Conservation (phyloP, 345 rosid species). For the Boechera retrofracta region DNA sequence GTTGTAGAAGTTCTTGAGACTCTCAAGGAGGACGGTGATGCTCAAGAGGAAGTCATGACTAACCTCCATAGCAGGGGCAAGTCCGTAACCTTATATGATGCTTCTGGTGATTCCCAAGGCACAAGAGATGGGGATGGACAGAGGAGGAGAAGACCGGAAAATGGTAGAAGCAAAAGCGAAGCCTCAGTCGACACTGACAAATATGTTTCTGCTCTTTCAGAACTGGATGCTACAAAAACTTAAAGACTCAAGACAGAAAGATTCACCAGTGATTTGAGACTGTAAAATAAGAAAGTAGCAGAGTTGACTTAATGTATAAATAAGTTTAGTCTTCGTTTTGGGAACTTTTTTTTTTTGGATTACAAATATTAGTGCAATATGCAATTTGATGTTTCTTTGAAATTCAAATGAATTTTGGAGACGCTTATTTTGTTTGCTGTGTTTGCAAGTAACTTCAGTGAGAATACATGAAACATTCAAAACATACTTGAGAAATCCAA, state of each 20-base stretch:
- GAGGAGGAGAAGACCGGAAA: slow-evolving; percentile 43
- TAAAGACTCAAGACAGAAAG: slow-evolving; percentile 32
- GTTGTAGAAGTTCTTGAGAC: slow-evolving; percentile 81
- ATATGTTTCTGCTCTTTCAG: slow-evolving; percentile 32
- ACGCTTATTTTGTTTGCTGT: neutral
- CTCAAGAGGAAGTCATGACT: slow-evolving; percentile 52
- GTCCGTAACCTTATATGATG: slow-evolving; percentile 62
- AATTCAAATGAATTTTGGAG: slow-evolving; percentile 28
- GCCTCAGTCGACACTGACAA: slow-evolving; percentile 27
- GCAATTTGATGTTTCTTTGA: slow-evolving; percentile 20
- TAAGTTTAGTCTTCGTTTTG: slow-evolving; percentile 41
- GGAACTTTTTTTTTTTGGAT: slow-evolving; percentile 1
- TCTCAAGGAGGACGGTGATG: slow-evolving; percentile 50
- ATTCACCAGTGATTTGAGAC: slow-evolving; percentile 26
- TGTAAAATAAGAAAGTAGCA: slow-evolving; percentile 41
- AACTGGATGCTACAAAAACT: slow-evolving; percentile 37
- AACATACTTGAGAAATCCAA: neutral
- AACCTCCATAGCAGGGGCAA: slow-evolving; percentile 47
- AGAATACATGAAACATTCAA: neutral
- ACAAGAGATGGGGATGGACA: slow-evolving; percentile 32
- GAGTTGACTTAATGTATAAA: slow-evolving; percentile 37
- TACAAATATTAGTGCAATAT: slow-evolving; percentile 36
- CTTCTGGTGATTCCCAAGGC: slow-evolving; percentile 43
- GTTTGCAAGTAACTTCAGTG: neutral
- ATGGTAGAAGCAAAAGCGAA: slow-evolving; percentile 59